Evolutionary conservation across 2,329 filamentous ascomycete species (phyloP), one percentile per base, ranked within the genome.

Genomic region (Penicillium sp.): DNA sequence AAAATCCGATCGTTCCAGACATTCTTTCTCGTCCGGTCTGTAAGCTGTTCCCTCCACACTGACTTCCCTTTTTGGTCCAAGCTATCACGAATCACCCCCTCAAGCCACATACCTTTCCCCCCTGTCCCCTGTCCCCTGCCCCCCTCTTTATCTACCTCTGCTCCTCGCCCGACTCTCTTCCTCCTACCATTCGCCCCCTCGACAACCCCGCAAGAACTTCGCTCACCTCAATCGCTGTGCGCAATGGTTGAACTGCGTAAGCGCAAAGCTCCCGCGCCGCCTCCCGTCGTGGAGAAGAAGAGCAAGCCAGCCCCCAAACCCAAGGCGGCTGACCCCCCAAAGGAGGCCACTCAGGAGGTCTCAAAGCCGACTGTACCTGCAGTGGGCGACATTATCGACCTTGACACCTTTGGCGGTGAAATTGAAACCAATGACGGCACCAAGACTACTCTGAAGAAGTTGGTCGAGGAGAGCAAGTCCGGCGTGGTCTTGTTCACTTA

Each of bases 401-500:
- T 88, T 54, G 78, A 84, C 14, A 75, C 73, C 33, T 88, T 88
- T 68, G 85, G 85, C 59, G 85, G 84, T 58, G 88, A 95, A 73
- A 80, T 99, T 65, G 87, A 95, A 82, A 95, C 89, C 64, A 88
- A 98, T 67, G 92, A 96, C 65, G 93, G 93, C 70, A 81, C 84
- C 57, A 91, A 89, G 80, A 93, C 90, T 6, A 92, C 87, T 1
- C 81, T 99, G 61, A 89, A 92, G 80, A 83, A 87, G 69, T 87
- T 99, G 26, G 85, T 97, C 52, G 89, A 92, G 55, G 85, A 90
- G 73, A 96, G 93, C 84, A 88, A 91, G 79, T 83, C 85, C 38
- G 95, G 94, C 28, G 90, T 98, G 46, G 92, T 97, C 37, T 81
- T 98, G 33, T 97, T 99, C 78, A 97, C 93, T 35, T 98, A 98